phyloP scores from a whole-genome alignment of 345 rosid species.

The Pistacia vera region DNA sequence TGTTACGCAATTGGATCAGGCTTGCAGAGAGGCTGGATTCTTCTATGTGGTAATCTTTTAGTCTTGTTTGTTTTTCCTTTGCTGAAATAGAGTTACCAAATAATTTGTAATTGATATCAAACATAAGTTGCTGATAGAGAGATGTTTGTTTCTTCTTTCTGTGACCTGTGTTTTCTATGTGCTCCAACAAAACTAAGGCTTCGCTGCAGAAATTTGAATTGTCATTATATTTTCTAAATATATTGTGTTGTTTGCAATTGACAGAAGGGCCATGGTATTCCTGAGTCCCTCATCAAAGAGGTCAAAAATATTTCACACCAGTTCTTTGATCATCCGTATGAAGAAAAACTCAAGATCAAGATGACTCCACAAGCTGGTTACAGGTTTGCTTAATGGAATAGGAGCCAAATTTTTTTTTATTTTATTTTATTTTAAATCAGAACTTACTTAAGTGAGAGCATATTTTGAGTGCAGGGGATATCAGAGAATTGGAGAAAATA shows the following conservation, averaged over 20 bases:
- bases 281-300: constrained; percentile 53
- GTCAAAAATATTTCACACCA: constrained; percentile 47
- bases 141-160: not conserved
- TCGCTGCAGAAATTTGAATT: not conserved
- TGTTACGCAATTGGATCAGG: constrained; percentile 64
- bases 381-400: constrained; percentile 47
- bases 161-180: not conserved
- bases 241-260: constrained; percentile 22
- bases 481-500: constrained; percentile 77
- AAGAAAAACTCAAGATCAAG: constrained; percentile 70
- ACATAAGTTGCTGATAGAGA: not conserved
- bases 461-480: constrained; percentile 69
- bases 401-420: not conserved
- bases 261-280: constrained; percentile 84
- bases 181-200: not conserved
- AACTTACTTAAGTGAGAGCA: not conserved
- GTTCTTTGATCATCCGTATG: constrained; percentile 64
- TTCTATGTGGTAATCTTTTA: constrained; percentile 70
- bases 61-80: not conserved
- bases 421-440: no score
- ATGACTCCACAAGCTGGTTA: constrained; percentile 73
- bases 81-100: not conserved
- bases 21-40: constrained; percentile 87
- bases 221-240: not conserved
- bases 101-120: not conserved